Evolutionary conservation across 345 rosid species (phyloP).

Genomic region (Populus tremula): DNA sequence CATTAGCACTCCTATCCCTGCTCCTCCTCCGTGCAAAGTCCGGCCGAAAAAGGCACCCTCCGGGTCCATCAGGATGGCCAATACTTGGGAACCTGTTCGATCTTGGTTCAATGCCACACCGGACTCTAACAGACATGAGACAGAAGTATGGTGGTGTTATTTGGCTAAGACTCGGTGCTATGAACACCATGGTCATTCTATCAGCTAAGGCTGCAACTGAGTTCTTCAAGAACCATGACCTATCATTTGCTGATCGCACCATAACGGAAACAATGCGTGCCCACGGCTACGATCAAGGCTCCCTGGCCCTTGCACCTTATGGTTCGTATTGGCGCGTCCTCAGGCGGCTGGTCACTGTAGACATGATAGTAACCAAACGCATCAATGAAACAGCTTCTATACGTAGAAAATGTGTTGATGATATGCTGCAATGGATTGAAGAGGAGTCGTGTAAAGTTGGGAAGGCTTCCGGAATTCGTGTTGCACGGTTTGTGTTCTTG

Average conservation of each 20-base stretch:
- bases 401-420: slow-evolving; percentile 43
- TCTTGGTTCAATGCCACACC: slow-evolving; percentile 51
- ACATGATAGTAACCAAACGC: slow-evolving; percentile 44
- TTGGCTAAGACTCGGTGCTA: slow-evolving; percentile 48
- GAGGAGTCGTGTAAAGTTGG: slow-evolving; percentile 22
- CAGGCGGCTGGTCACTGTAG: slow-evolving; percentile 43
- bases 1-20: not conserved
- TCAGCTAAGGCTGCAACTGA: slow-evolving; percentile 46
- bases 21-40: slow-evolving; percentile 9
- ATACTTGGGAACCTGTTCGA: slow-evolving; percentile 53
- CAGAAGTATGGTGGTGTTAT: slow-evolving; percentile 41
- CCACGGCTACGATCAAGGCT: slow-evolving; percentile 37
- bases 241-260: slow-evolving; percentile 44
- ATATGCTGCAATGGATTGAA: slow-evolving; percentile 45
- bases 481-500: slow-evolving; percentile 43
- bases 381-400: slow-evolving; percentile 37
- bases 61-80: slow-evolving; percentile 67
- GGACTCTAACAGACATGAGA: slow-evolving; percentile 35
- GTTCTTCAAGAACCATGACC: slow-evolving; percentile 60
- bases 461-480: slow-evolving; percentile 22
- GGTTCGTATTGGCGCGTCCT: slow-evolving; percentile 53
- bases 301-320: slow-evolving; percentile 50
- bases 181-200: slow-evolving; percentile 48
- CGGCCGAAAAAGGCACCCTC: slow-evolving; percentile 26
- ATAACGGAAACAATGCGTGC: slow-evolving; percentile 43